These are phyloP conservation scores for Wilcoxina mikolae DNA, from an alignment of 495 filamentous ascomycete species.

Conservation along the genomic window DNA sequence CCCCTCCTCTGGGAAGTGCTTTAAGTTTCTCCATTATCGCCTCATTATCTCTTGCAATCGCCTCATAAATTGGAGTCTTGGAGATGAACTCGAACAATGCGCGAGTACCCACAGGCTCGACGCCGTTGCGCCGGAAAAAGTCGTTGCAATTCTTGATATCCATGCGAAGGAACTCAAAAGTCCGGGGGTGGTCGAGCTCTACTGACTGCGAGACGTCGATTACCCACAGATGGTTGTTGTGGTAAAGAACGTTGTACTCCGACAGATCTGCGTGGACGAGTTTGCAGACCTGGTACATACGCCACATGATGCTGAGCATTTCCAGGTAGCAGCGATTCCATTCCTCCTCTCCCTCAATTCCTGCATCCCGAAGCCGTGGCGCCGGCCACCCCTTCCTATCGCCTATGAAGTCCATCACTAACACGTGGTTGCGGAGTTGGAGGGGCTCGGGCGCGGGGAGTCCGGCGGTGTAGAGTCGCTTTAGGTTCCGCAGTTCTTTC, in stretches of 20 bases:
- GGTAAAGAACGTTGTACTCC: slow-evolving; percentile 92
- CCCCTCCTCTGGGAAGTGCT: slow-evolving; percentile 32
- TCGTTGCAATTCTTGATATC: slow-evolving; percentile 91
- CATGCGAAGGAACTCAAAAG: slow-evolving; percentile 85
- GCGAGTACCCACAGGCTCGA: slow-evolving; percentile 60
- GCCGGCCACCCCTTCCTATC: slow-evolving; percentile 74
- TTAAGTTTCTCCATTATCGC: slow-evolving; percentile 39
- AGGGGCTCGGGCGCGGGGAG: slow-evolving; percentile 85
- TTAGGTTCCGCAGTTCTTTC: slow-evolving; percentile 91
- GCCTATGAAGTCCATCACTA: slow-evolving; percentile 87
- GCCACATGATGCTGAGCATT: slow-evolving; percentile 73
- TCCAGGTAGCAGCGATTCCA: slow-evolving; percentile 71
- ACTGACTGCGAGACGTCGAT: slow-evolving; percentile 97
- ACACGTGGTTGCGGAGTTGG: slow-evolving; percentile 70
- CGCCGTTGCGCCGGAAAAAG: slow-evolving; percentile 75
- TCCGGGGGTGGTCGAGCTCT: slow-evolving; percentile 86
- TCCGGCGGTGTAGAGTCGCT: slow-evolving; percentile 62
- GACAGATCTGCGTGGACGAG: slow-evolving; percentile 92
- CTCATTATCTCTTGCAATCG: slow-evolving; percentile 29
- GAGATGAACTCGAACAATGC: slow-evolving; percentile 68
- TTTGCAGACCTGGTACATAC: slow-evolving; percentile 74
- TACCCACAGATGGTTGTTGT: slow-evolving; percentile 68
- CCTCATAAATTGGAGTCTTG: slow-evolving; percentile 29
- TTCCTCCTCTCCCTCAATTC: slow-evolving; percentile 35
- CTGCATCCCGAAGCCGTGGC: slow-evolving; percentile 52